Evolutionary conservation across 176 grass and related monocot genomes (phyloP).

Genomic region (Typha latifolia): DNA sequence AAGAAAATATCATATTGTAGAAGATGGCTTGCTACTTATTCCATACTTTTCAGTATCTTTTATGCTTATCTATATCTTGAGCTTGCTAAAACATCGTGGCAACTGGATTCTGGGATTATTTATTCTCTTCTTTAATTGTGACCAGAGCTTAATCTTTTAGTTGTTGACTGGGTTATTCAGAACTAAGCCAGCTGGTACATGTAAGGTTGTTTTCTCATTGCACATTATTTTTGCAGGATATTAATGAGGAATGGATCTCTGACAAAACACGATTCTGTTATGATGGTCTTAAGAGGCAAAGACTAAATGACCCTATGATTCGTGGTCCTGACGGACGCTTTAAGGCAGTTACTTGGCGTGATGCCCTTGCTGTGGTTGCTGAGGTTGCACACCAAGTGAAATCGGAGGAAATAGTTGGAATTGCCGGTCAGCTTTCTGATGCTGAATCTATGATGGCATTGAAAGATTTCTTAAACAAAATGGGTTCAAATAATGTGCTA

Average conservation of each 20-base stretch:
- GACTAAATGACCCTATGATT: constrained; percentile 97
- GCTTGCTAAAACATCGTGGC: too few relatives aligned
- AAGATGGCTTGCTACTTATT: too few relatives aligned
- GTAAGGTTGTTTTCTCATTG: neutral
- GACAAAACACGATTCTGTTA: constrained; percentile 98
- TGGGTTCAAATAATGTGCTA: constrained; percentile 84
- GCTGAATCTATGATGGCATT: constrained; percentile 97
- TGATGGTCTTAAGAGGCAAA: constrained; percentile 94
- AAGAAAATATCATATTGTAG: too few relatives aligned
- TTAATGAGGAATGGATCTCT: constrained; percentile 99
- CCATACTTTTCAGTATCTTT: too few relatives aligned
- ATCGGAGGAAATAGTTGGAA: constrained; percentile 79
- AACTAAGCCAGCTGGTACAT: neutral
- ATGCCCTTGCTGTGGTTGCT: constrained; percentile 80
- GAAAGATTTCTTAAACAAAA: constrained; percentile 91
- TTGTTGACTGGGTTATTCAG: too few relatives aligned
- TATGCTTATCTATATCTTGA: too few relatives aligned
- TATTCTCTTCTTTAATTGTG: too few relatives aligned
- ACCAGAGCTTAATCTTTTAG: too few relatives aligned
- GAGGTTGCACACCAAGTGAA: constrained; percentile 85
- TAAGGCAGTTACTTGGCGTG: constrained; percentile 78
- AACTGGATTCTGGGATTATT: too few relatives aligned
- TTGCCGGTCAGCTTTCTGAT: constrained; percentile 89
- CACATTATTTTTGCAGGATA: constrained; percentile 54
- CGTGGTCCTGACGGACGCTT: constrained; percentile 88